Conservation (phyloP, 176 grass and related monocot species). For the Elymus sibiricus region DNA sequence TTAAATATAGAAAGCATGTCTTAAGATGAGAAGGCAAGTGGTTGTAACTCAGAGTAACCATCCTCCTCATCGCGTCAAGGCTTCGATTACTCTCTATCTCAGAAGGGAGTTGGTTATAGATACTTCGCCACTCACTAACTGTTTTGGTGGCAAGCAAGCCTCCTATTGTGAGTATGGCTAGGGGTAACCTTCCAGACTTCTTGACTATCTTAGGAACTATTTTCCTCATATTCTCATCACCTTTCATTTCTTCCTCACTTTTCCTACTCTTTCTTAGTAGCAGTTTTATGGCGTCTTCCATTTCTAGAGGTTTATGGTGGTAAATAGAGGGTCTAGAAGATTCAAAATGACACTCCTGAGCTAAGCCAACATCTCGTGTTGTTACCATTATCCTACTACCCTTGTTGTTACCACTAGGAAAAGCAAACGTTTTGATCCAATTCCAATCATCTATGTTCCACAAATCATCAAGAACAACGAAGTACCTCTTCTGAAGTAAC, state of each 20-base stretch:
- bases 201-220: background rate
- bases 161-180: background rate
- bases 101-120: background rate
- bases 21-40: background rate
- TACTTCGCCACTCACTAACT: background rate
- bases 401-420: background rate
- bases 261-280: background rate
- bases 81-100: background rate
- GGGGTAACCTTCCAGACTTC: background rate
- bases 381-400: background rate
- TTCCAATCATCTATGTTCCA: background rate
- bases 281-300: too few species aligned
- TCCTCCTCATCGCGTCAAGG: background rate
- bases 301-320: background rate
- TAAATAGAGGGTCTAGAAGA: background rate
- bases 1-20: background rate
- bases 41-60: background rate
- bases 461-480: conserved; percentile 19
- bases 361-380: background rate
- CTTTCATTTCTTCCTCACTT: background rate
- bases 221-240: too few species aligned
- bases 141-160: background rate
- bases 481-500: too few species aligned
- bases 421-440: fast-evolving
- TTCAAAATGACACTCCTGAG: background rate